phyloP scores from a whole-genome alignment of 1,284 basidiomycete species.

The Chondrostereum purpureum region DNA sequence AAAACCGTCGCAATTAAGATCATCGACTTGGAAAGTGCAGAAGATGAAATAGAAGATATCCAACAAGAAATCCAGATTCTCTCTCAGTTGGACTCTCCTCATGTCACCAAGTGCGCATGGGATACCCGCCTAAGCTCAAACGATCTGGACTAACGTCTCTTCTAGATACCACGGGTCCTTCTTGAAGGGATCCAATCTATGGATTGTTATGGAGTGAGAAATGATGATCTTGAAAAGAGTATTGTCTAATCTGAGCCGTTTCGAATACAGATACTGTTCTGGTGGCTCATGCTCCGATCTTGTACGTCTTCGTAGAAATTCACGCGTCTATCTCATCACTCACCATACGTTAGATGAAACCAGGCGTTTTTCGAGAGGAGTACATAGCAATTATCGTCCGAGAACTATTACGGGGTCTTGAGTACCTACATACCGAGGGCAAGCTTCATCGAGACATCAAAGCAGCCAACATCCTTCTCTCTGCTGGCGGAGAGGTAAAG shows the following conservation, averaged over 20 bases:
- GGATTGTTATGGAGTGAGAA: slow-evolving; percentile 98
- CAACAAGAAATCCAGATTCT: slow-evolving; percentile 99
- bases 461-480: slow-evolving; percentile 93
- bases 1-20: slow-evolving; percentile 97
- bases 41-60: slow-evolving; percentile 99
- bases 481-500: slow-evolving; percentile 94
- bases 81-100: slow-evolving; percentile 92
- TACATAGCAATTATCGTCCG: slow-evolving; percentile 97
- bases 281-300: slow-evolving; percentile 82
- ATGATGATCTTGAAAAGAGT: slow-evolving; percentile 13
- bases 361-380: slow-evolving; percentile 94
- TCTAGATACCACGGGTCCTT: slow-evolving; percentile 88
- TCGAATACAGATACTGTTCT: slow-evolving; percentile 65
- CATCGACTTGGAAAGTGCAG: slow-evolving; percentile 96
- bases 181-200: slow-evolving; percentile 90
- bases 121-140: slow-evolving; percentile 15
- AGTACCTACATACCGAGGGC: slow-evolving; percentile 93
- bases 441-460: slow-evolving; percentile 99
- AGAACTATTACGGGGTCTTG: slow-evolving; percentile 87
- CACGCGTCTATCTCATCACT: slow-evolving; percentile 11
- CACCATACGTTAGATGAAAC: slow-evolving; percentile 78
- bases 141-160: slow-evolving; percentile 14
- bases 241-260: slow-evolving; percentile 13
- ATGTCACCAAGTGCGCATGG: slow-evolving; percentile 84
- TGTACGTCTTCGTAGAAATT: slow-evolving; percentile 40